Conservation (phyloP, 805 yeast genomes). For the Kockiozyma suomiensis region DNA sequence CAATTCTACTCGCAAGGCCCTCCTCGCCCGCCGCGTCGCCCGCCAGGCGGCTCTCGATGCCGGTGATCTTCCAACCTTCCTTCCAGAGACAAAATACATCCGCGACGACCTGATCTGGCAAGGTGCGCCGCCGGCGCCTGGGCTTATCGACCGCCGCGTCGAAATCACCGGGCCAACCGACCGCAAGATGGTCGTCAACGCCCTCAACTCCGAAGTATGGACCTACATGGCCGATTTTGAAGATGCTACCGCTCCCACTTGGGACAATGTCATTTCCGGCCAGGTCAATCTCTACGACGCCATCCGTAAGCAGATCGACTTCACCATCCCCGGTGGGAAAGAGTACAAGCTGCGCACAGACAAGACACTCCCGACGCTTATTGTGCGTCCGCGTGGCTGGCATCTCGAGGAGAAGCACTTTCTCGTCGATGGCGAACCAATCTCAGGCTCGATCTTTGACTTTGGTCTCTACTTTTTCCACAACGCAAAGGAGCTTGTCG, state of each 20-base stretch:
- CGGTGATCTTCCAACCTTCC: constrained; percentile 68
- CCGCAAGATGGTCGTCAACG: constrained; percentile 74
- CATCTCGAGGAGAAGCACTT: constrained; percentile 70
- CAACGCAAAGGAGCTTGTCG: constrained; percentile 61
- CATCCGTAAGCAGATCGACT: constrained; percentile 57
- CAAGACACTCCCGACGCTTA: constrained; percentile 56
- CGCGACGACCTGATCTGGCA: constrained; percentile 71
- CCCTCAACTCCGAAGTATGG: constrained; percentile 67
- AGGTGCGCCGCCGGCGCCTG: constrained; percentile 69
- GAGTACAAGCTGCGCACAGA: constrained; percentile 57
- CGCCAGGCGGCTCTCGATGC: constrained; percentile 60
- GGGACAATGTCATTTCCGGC: constrained; percentile 68
- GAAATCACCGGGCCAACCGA: constrained; percentile 79
- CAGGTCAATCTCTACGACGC: constrained; percentile 72
- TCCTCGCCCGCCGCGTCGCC: constrained; percentile 57
- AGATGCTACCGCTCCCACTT: constrained; percentile 72
- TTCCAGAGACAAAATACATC: constrained; percentile 64
- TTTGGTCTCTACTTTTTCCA: constrained; percentile 72
- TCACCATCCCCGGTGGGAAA: constrained; percentile 45
- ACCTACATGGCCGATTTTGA: constrained; percentile 79
- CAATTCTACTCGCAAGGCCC: constrained; percentile 56
- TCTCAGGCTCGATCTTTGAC: constrained; percentile 67
- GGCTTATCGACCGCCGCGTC: constrained; percentile 69
- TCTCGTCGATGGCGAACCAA: constrained; percentile 66
- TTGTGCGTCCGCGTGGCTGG: constrained; percentile 70